phyloP scores from a whole-genome alignment of 1,139 yeast species.

The Yarrowia galli region DNA sequence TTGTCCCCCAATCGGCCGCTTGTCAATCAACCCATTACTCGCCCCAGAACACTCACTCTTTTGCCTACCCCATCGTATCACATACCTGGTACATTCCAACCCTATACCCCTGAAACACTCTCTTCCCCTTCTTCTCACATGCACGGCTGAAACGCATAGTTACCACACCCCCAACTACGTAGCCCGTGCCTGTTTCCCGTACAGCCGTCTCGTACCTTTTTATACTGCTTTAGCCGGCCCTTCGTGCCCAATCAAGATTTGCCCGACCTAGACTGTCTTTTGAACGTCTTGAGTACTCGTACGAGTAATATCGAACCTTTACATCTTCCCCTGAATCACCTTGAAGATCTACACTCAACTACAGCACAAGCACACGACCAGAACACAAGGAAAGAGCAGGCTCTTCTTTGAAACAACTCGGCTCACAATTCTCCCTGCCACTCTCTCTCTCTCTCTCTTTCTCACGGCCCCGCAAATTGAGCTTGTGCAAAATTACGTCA shows the following conservation, averaged over 20 bases:
- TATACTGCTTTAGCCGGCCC: background rate
- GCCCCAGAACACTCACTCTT: background rate
- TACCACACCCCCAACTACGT: background rate
- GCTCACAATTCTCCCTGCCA: background rate
- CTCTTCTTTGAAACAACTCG: background rate
- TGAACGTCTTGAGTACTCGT: too few species aligned
- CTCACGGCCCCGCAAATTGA: background rate
- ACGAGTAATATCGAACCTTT: too few species aligned
- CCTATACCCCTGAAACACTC: conserved; percentile 35
- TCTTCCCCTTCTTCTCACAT: background rate
- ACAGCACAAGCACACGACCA: background rate
- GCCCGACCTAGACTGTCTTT: too few species aligned
- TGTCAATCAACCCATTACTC: background rate
- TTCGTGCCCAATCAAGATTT: too few species aligned
- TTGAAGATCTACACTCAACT: background rate
- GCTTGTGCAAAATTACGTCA: conserved; percentile 14
- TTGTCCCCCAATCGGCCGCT: background rate
- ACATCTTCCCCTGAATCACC: too few species aligned
- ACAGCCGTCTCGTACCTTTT: too few species aligned
- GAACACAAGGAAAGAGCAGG: background rate
- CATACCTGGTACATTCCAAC: too few species aligned
- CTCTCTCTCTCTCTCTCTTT: background rate
- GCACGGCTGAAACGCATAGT: conserved; percentile 35
- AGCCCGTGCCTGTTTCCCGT: background rate
- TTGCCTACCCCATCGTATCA: background rate